Percentiles rank a stretch among this genome's conserved stretches.
phyloP scores from a whole-genome alignment of 2,329 filamentous ascomycete genomes.

The Pyrenophora seminiperda region DNA sequence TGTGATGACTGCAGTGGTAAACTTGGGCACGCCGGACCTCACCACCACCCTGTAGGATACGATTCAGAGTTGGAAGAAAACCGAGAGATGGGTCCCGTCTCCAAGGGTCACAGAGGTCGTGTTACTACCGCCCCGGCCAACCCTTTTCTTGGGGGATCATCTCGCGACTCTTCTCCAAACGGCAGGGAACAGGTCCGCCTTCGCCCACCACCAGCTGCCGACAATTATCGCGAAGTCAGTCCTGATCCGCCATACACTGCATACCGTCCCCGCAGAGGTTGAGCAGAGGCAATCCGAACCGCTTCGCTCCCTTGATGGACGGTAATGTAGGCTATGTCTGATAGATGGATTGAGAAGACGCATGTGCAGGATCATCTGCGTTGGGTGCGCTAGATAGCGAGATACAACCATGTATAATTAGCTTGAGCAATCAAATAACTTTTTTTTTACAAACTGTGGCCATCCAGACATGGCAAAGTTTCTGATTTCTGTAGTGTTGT shows the following conservation, averaged over 20 bases:
- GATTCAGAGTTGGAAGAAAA: conserved; percentile 11
- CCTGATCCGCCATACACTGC: conserved; percentile 15
- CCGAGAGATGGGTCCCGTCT: conserved; percentile 9
- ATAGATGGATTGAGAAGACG: not conserved
- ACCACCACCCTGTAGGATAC: conserved; percentile 12
- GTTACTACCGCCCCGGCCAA: conserved; percentile 3
- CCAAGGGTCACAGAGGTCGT: conserved; percentile 1
- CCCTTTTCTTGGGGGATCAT: conserved; percentile 7
- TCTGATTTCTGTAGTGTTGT: not conserved
- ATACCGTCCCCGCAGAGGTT: conserved; percentile 10
- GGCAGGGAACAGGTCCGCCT: conserved; percentile 10
- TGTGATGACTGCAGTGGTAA: conserved; percentile 22
- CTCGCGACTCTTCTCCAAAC: conserved; percentile 8
- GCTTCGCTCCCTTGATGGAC: not conserved
- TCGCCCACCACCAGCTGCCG: conserved; percentile 11
- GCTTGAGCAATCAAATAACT: not conserved
- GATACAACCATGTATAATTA: not conserved
- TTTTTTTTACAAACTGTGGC: not conserved
- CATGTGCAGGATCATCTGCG: not conserved
- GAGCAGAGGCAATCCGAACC: conserved; percentile 1
- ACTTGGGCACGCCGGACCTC: conserved; percentile 16
- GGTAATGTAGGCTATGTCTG: not conserved
- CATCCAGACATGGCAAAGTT: not conserved
- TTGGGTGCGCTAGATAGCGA: not conserved
- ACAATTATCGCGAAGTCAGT: conserved; percentile 11